phyloP scores from a whole-genome alignment of 164 flowering plant genomes.

The Vitis cinerea region DNA sequence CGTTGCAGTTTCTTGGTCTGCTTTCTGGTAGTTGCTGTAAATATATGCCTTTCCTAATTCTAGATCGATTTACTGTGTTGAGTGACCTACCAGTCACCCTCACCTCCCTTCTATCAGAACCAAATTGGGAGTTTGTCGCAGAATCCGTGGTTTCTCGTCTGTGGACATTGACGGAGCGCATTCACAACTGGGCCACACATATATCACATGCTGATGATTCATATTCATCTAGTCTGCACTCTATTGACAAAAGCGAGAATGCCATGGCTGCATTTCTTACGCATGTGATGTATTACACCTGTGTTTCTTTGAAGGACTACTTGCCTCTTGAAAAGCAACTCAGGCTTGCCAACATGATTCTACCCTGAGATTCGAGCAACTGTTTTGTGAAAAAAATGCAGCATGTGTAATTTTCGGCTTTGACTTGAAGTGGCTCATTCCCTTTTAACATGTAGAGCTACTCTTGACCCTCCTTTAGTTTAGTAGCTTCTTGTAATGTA shows the following conservation, averaged over 20 bases:
- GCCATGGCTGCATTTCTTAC: constrained; percentile 36
- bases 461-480: no score
- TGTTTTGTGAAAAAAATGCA: no score
- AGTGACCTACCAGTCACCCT: constrained; percentile 79
- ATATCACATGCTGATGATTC: constrained; percentile 16
- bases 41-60: constrained; percentile 73
- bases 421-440: not conserved
- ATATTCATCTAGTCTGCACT: constrained; percentile 17
- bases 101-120: constrained; percentile 60
- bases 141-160: constrained; percentile 50
- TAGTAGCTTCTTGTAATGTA: no score
- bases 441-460: no score
- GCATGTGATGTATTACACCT: constrained; percentile 48
- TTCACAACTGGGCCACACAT: constrained; percentile 47
- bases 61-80: constrained; percentile 56
- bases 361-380: constrained; percentile 9
- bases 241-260: constrained; percentile 53
- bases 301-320: constrained; percentile 51
- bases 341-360: constrained; percentile 58
- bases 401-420: not conserved
- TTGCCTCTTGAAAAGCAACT: constrained; percentile 77
- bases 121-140: constrained; percentile 54
- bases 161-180: constrained; percentile 57
- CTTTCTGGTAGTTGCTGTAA: constrained; percentile 68
- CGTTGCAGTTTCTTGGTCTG: constrained; percentile 72